A percentile compares a stretch with the other conserved stretches of the same genome.
Conservation (phyloP, 2,329 filamentous ascomycete species). For the Phialocephala subalpina region DNA sequence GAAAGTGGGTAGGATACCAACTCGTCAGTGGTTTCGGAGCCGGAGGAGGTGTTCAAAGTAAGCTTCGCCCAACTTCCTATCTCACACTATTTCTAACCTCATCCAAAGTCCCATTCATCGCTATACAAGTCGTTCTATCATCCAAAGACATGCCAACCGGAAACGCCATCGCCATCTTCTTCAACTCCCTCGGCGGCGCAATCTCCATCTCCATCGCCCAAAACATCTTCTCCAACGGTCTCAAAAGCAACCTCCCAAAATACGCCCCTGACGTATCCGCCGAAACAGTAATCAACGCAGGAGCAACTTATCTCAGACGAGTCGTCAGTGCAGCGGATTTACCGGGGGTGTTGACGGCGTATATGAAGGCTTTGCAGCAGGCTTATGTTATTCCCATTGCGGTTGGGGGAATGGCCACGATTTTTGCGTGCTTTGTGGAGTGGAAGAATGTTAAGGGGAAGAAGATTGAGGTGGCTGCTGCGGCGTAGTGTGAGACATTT, state of each 20-base stretch:
- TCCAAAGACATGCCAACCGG: constrained; percentile 62
- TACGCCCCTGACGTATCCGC: constrained; percentile 40
- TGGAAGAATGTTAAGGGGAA: constrained; percentile 45
- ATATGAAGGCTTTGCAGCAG: constrained; percentile 42
- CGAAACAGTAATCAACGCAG: constrained; percentile 49
- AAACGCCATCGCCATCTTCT: constrained; percentile 63
- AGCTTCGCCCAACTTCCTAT: neutral
- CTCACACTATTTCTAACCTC: neutral
- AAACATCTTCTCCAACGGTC: constrained; percentile 50
- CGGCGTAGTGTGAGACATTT: constrained; percentile 6
- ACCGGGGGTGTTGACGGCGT: constrained; percentile 50
- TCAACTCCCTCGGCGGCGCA: constrained; percentile 66
- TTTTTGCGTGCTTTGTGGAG: constrained; percentile 41
- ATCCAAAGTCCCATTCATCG: constrained; percentile 57
- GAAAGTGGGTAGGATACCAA: constrained; percentile 62
- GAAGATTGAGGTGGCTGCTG: constrained; percentile 37
- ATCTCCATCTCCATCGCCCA: constrained; percentile 66
- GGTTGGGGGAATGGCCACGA: constrained; percentile 38
- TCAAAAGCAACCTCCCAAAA: constrained; percentile 39
- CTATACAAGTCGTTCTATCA: constrained; percentile 57
- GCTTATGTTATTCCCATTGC: constrained; percentile 42
- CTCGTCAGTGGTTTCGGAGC: constrained; percentile 56
- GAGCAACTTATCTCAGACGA: constrained; percentile 50
- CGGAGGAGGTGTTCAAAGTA: constrained; percentile 47
- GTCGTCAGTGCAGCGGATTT: constrained; percentile 46